Percentiles rank a stretch among this genome's conserved stretches.
phyloP scores from a whole-genome alignment of 495 filamentous ascomycete species.

The Hypoxylon rickii region DNA sequence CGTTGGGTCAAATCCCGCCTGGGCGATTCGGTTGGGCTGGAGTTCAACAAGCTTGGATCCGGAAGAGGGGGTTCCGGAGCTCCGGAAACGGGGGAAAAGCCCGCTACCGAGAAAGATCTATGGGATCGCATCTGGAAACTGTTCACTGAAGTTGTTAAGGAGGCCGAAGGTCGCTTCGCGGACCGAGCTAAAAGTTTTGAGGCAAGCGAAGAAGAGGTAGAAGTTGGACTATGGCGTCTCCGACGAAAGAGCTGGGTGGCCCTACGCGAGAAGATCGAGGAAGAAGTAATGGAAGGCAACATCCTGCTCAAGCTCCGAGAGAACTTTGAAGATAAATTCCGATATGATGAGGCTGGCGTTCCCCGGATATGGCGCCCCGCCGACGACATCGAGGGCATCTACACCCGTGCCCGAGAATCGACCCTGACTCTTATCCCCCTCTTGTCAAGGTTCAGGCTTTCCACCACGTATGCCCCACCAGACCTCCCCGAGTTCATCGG shows the following conservation, averaged over 20 bases:
- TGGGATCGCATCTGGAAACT: constrained; percentile 96
- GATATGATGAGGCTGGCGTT: constrained; percentile 93
- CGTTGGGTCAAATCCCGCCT: constrained; percentile 88
- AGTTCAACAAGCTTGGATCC: constrained; percentile 92
- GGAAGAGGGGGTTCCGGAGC: constrained; percentile 79
- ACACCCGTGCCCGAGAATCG: constrained; percentile 87
- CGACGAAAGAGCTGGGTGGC: constrained; percentile 93
- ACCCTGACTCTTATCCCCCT: constrained; percentile 89
- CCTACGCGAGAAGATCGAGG: constrained; percentile 86
- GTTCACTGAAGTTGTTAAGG: constrained; percentile 81
- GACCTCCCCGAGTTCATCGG: constrained; percentile 84
- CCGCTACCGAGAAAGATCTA: constrained; percentile 74
- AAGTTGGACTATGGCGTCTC: constrained; percentile 90
- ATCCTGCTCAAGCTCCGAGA: constrained; percentile 92
- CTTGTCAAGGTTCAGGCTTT: constrained; percentile 79
- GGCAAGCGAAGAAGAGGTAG: constrained; percentile 86
- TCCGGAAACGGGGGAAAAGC: constrained; percentile 75
- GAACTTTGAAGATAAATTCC: constrained; percentile 99
- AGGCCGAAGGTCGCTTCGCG: constrained; percentile 83
- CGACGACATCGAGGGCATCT: constrained; percentile 95
- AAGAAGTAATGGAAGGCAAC: constrained; percentile 98
- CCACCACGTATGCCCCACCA: constrained; percentile 70
- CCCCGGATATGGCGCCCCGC: constrained; percentile 96
- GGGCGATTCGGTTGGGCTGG: constrained; percentile 83
- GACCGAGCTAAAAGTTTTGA: constrained; percentile 91